Evolutionary conservation across 1,284 basidiomycete genomes (phyloP).

Genomic region (Salmacisia buchloeana): DNA sequence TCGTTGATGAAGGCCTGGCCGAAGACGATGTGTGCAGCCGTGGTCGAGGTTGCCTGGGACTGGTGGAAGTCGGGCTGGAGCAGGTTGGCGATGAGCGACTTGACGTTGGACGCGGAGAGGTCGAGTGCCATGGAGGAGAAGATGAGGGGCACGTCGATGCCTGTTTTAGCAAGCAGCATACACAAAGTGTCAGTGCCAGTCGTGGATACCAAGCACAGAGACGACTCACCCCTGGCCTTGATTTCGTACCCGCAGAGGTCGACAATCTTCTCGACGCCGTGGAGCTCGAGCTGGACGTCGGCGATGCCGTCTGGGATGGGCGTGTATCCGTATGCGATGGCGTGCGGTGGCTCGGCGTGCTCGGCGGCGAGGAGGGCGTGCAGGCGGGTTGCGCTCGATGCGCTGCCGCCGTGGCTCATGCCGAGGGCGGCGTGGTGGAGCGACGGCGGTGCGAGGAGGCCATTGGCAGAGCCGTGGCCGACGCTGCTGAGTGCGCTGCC

Average conservation of each 20-base stretch:
- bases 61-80: conserved; percentile 10
- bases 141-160: conserved; percentile 43
- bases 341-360: background rate
- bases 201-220: no score
- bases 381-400: background rate
- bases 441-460: background rate
- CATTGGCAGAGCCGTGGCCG: background rate
- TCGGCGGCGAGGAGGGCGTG: background rate
- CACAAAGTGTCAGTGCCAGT: background rate
- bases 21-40: background rate
- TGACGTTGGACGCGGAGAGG: conserved; percentile 31
- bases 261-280: background rate
- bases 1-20: conserved; percentile 28
- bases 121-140: conserved; percentile 48
- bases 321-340: background rate
- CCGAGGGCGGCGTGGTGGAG: background rate
- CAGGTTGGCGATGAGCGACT: conserved; percentile 29
- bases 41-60: conserved; percentile 10
- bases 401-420: background rate
- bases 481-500: background rate
- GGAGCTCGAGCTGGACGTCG: background rate
- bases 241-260: background rate
- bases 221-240: conserved; percentile 4
- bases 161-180: conserved; percentile 9
- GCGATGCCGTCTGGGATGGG: background rate